phyloP scores from a whole-genome alignment of 257 asterid genomes.

The Solanum peruvianum region DNA sequence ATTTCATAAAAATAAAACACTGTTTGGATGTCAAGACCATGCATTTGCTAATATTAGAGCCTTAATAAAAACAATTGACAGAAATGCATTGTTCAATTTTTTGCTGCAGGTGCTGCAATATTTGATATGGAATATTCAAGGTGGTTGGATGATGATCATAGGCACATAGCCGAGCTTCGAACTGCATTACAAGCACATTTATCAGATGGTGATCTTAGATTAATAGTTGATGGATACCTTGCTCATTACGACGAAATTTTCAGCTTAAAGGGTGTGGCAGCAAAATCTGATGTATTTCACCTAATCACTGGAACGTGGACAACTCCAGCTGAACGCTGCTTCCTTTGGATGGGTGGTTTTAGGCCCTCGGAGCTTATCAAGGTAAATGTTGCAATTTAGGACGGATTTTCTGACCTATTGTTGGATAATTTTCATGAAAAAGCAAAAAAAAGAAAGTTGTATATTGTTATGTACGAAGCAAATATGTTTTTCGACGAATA shows the following conservation, averaged over 20 bases:
- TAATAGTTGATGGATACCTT: conserved; percentile 63
- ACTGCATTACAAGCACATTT: conserved; percentile 72
- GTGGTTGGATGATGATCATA: conserved; percentile 83
- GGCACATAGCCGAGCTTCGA: conserved; percentile 78
- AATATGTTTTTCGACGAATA: background rate
- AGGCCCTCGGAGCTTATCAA: conserved; percentile 88
- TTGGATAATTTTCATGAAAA: background rate
- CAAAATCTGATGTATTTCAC: conserved; percentile 80
- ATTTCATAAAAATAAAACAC: background rate
- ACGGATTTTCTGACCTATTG: background rate
- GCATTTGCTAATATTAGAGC: background rate
- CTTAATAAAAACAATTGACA: background rate
- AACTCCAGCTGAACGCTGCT: conserved; percentile 85
- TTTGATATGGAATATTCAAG: conserved; percentile 91
- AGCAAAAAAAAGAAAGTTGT: background rate
- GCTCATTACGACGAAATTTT: conserved; percentile 75
- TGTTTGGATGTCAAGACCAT: background rate
- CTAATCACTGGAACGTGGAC: conserved; percentile 89
- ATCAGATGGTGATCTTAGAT: conserved; percentile 59
- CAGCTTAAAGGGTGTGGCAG: conserved; percentile 64
- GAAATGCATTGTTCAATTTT: background rate
- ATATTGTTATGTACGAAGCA: background rate
- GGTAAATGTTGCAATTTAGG: conserved; percentile 20
- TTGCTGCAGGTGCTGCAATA: conserved; percentile 62
- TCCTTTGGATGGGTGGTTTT: conserved; percentile 97